Evolutionary conservation across 2,329 filamentous ascomycete species (phyloP).

Genomic region (Colletotrichum endophyticum): DNA sequence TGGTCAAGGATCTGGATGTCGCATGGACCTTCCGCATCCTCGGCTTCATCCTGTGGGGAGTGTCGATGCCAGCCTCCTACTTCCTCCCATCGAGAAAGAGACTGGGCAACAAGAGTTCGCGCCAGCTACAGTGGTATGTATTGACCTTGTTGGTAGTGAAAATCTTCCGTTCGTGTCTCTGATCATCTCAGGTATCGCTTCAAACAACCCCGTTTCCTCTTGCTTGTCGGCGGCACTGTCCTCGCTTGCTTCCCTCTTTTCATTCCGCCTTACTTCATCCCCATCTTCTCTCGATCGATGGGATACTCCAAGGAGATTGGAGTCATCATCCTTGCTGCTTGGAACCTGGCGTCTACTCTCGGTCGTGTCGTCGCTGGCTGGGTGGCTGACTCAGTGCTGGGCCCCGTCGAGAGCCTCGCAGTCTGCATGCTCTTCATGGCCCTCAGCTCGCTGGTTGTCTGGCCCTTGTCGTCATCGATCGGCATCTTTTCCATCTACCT

Average conservation of each 20-base stretch:
- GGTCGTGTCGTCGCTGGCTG: conserved; percentile 29
- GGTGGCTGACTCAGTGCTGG: conserved; percentile 28
- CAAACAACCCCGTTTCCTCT: conserved; percentile 25
- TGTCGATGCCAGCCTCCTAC: conserved; percentile 30
- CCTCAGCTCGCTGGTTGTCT: conserved; percentile 27
- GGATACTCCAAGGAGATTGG: conserved; percentile 23
- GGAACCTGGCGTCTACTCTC: conserved; percentile 31
- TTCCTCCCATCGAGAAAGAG: conserved; percentile 9
- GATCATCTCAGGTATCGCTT: conserved; percentile 27
- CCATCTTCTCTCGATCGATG: conserved; percentile 28
- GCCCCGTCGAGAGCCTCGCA: conserved; percentile 29
- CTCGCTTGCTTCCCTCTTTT: conserved; percentile 30
- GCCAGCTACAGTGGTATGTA: conserved; percentile 27
- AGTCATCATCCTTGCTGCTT: conserved; percentile 26
- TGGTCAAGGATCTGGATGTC: conserved; percentile 26
- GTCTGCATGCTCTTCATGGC: conserved; percentile 28
- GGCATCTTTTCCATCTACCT: conserved; percentile 26
- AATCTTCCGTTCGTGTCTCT: not conserved
- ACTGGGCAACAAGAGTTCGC: not conserved
- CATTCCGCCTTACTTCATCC: conserved; percentile 32
- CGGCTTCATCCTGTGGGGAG: conserved; percentile 29
- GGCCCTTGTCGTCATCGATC: conserved; percentile 29
- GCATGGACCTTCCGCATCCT: conserved; percentile 31
- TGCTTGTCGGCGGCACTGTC: conserved; percentile 26
- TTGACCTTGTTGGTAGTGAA: not conserved